These are phyloP conservation scores for Tulasnella sp. DNA, from an alignment of 768 basidiomycete genomes.

Conservation along the genomic window DNA sequence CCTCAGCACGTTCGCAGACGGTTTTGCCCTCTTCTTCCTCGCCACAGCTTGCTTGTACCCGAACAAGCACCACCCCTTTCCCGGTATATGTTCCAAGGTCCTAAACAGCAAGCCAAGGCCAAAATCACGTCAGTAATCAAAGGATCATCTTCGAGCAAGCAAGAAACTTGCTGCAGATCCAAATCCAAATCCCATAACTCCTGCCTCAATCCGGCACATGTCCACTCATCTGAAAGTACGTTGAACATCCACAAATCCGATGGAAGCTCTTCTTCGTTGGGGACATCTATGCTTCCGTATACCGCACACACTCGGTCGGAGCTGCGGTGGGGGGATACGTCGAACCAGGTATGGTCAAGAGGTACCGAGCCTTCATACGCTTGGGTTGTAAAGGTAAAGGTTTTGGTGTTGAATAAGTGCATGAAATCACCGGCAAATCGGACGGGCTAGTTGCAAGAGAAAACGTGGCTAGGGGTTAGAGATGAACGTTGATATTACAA, in stretches of 20 bases:
- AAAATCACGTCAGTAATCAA: background rate
- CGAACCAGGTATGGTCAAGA: background rate
- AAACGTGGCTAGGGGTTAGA: too few species aligned
- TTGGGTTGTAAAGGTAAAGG: background rate
- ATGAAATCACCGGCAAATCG: background rate
- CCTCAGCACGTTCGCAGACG: background rate
- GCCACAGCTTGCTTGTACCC: background rate
- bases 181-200: conserved; percentile 2
- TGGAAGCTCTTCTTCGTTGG: background rate
- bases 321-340: background rate
- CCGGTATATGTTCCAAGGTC: background rate
- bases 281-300: background rate
- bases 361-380: background rate
- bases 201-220: background rate
- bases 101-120: too few species aligned
- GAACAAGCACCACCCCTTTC: conserved; percentile 7
- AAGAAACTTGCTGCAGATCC: background rate
- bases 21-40: background rate
- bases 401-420: background rate
- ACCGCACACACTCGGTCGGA: background rate
- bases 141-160: background rate
- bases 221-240: background rate
- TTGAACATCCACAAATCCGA: conserved; percentile 1
- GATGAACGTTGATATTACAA: too few species aligned
- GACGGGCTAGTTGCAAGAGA: background rate